Evolutionary conservation across 441 rosid genomes (phyloP), one percentile per base, ranked within the genome.

Genomic region (Dalechampia spathulata): DNA sequence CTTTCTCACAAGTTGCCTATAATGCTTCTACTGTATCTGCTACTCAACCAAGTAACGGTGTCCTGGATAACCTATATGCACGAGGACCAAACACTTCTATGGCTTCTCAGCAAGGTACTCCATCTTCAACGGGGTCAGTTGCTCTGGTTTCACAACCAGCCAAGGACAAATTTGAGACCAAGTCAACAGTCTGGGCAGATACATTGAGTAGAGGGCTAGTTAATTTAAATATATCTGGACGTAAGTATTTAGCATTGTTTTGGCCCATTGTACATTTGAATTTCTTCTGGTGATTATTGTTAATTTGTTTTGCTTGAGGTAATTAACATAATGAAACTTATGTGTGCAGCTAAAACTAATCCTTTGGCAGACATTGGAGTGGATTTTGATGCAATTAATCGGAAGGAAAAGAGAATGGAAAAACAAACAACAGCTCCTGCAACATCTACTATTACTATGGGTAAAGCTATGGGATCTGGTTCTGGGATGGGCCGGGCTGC

Each of bases 401-500:
- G 99, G 39, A 88, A 78, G 81, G 99, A 95, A 54, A 95, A 82
- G 86, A 83, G 99, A 72, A 57, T 85, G 78, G 96, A 88, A 62
- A 95, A 86, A 61, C 83, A 86, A 21, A 57, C 89, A 47, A 71
- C 75, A 15, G 60, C 80, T 70, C 74, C 83, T 19, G 84, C 79
- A 27, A 69, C 83, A 66, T 91, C 96, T 51, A 90, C 96, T 14
- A 59, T 84, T 64, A 81, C 78, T 45, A 87, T 94, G 99, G 99
- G 99, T 68, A 94, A 80, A 78, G 99, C 99, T 67, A 94, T 94
- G 99, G 99, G 99, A 64, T 81, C 99, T 58, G 99, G 99, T 62
- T 69, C 98, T 34, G 99, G 99, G 16, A 64, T 94, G 7, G 98
- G 99, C 6, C 96, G 99, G 55, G 74, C 83, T 7, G 84, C 90